Conservation (phyloP, 257 asterid species). For the Fraxinus pennsylvanica region DNA sequence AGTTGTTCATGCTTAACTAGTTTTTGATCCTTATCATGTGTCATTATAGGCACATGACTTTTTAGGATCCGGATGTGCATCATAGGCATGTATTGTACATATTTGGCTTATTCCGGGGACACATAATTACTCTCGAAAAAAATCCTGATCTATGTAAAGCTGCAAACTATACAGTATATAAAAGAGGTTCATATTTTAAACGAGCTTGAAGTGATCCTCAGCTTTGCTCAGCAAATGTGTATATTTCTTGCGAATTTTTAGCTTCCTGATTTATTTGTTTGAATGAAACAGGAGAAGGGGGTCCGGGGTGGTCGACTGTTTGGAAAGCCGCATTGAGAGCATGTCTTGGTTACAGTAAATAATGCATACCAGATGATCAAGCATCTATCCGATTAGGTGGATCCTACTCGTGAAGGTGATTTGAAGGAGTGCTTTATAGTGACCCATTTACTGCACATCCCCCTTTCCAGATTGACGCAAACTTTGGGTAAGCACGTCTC, state of each 20-base stretch:
- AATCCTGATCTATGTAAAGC: constrained; percentile 73
- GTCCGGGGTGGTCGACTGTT: constrained; percentile 84
- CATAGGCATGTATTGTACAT: constrained; percentile 80
- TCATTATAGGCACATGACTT: constrained; percentile 53
- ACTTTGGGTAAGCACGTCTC: constrained; percentile 57
- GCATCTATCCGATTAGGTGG: constrained; percentile 58
- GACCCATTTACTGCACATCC: constrained; percentile 80
- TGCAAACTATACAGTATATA: constrained; percentile 48
- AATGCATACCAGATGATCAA: constrained; percentile 71
- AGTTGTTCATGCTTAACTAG: too few relatives aligned
- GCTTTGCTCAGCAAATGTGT: neutral
- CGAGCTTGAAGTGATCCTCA: neutral
- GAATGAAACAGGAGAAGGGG: constrained; percentile 61
- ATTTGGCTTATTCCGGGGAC: constrained; percentile 77
- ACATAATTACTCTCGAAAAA: constrained; percentile 47
- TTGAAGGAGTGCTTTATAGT: constrained; percentile 72
- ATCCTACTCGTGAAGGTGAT: constrained; percentile 48
- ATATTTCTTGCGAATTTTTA: neutral
- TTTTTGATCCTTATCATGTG: too few relatives aligned
- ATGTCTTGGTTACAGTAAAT: constrained; percentile 59
- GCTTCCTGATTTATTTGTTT: neutral
- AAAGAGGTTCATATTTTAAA: constrained; percentile 52
- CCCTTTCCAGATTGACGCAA: constrained; percentile 87
- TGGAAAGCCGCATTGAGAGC: constrained; percentile 80
- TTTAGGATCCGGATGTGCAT: constrained; percentile 62